These are phyloP conservation scores for Rhizopus stolonifer DNA, from an alignment of 371 early-diverging fungal genomes.

Conservation along the genomic window DNA sequence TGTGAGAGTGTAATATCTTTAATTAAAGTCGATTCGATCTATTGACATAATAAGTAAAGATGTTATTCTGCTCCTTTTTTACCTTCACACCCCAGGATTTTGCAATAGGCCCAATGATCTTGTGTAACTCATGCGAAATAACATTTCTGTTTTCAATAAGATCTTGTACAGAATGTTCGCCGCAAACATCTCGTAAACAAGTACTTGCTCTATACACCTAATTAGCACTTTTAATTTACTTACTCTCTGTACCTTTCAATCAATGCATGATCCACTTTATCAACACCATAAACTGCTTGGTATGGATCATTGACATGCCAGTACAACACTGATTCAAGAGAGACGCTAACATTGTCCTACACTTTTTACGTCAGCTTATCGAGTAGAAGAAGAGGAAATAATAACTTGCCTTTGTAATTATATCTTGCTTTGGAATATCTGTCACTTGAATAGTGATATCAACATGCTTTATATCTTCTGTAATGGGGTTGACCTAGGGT, in stretches of 20 bases:
- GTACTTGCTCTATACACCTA: constrained; percentile 58
- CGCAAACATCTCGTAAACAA: constrained; percentile 65
- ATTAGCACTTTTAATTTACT: not conserved
- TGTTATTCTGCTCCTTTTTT: constrained; percentile 1
- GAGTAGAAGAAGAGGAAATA: too few relatives aligned
- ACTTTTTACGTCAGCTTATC: not conserved
- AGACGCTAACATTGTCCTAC: constrained; percentile 78
- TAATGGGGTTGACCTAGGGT: constrained; percentile 66
- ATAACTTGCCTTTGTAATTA: constrained; percentile 72
- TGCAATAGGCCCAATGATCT: constrained; percentile 59
- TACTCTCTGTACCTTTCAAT: constrained; percentile 57
- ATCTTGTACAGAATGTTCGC: constrained; percentile 64
- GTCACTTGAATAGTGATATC: constrained; percentile 80
- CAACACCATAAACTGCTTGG: constrained; percentile 74
- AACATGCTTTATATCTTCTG: constrained; percentile 62
- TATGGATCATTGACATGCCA: constrained; percentile 85
- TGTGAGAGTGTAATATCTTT: constrained; percentile 79
- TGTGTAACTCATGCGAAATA: constrained; percentile 78
- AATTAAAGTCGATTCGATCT: constrained; percentile 77
- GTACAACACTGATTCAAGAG: constrained; percentile 84
- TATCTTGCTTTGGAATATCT: constrained; percentile 68
- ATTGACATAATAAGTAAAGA: not conserved
- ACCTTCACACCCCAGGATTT: constrained; percentile 72
- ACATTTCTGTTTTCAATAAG: constrained; percentile 87
- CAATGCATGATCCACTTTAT: constrained; percentile 73